Percentiles rank a stretch among this genome's conserved stretches.
phyloP scores from a whole-genome alignment of 2,329 filamentous ascomycete genomes.

The Thermothelomyces thermophilus region DNA sequence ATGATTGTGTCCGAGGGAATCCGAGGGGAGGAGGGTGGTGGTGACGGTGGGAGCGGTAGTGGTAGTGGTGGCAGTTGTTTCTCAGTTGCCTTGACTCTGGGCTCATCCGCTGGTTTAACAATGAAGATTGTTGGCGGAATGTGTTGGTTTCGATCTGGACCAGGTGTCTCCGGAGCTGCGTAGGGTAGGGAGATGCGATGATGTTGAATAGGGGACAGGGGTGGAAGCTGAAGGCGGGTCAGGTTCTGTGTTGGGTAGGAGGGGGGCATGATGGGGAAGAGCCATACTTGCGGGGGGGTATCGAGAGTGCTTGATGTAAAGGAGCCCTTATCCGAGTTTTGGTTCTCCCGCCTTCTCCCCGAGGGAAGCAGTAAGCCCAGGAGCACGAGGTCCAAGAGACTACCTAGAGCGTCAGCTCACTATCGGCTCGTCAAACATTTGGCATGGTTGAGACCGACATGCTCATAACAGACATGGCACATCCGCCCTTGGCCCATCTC shows the following conservation, averaged over 20 bases:
- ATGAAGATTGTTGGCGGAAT: neutral
- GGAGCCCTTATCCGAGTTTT: neutral
- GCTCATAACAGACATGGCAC: constrained; percentile 16
- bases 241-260: neutral
- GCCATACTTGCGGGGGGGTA: neutral
- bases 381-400: constrained; percentile 24
- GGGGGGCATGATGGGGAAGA: neutral
- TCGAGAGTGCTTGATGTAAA: neutral
- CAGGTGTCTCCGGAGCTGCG: neutral
- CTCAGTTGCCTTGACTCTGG: neutral
- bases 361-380: constrained; percentile 21
- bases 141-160: neutral
- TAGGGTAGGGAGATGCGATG: constrained; percentile 7
- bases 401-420: constrained; percentile 2
- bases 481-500: constrained; percentile 21
- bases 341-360: neutral
- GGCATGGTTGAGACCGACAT: constrained; percentile 11
- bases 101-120: neutral
- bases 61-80: neutral
- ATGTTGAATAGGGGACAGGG: neutral
- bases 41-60: neutral
- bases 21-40: constrained; percentile 1
- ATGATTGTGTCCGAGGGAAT: constrained; percentile 7
- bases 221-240: constrained; percentile 5
- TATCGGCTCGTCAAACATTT: too few species aligned